phyloP scores from a whole-genome alignment of 345 rosid species.

The Syzygium aqueum region DNA sequence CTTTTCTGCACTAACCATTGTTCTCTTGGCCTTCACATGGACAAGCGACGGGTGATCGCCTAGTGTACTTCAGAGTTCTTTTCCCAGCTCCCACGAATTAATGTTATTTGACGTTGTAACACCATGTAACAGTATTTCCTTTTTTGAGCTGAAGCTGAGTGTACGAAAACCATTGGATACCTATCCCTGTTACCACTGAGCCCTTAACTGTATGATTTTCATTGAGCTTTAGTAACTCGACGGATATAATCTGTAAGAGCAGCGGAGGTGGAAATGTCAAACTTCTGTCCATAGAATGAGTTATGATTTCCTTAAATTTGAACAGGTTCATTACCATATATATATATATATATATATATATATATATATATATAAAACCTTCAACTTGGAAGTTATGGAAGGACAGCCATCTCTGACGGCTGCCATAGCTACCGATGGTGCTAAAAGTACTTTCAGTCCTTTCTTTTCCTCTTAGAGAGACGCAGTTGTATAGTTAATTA shows the following conservation, averaged over 20 bases:
- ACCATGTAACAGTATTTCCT: neutral
- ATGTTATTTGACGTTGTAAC: neutral
- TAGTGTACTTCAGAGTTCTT: neutral
- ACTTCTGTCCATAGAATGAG: neutral
- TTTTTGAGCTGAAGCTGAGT: neutral
- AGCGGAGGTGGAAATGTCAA: neutral
- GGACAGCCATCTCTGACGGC: neutral
- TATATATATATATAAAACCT: too few species aligned
- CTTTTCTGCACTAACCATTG: constrained; percentile 46
- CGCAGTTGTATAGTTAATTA: neutral
- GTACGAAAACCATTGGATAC: neutral
- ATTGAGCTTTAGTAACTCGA: neutral
- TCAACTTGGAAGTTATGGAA: neutral
- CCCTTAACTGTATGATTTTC: neutral
- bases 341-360: too few species aligned
- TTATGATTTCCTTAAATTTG: neutral
- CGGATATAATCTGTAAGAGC: neutral
- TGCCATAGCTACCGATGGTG: neutral
- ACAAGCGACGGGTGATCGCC: constrained; percentile 64
- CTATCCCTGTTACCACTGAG: neutral
- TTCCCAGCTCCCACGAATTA: neutral
- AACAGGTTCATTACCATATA: neutral
- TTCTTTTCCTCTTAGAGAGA: neutral
- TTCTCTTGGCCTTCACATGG: constrained; percentile 62
- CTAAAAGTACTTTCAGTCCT: neutral